Percentiles rank a stretch among this genome's conserved stretches.
Evolutionary conservation across 176 grass and related monocot species (phyloP).

Genomic region (Oryza glaberrima): DNA sequence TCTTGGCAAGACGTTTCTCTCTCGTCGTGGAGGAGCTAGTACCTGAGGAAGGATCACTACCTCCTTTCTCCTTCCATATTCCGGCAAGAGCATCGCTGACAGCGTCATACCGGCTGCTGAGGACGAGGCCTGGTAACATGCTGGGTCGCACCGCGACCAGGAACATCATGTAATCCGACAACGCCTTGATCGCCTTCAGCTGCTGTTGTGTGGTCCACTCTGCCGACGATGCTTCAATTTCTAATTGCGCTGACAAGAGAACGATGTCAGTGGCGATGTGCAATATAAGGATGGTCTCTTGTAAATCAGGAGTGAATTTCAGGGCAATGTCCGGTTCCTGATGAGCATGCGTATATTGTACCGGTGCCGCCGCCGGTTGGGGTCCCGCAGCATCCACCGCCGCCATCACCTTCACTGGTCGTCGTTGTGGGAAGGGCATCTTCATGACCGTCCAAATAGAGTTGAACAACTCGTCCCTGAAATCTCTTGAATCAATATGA

Average conservation of each 20-base stretch:
- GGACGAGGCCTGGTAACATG: neutral
- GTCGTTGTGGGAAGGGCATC: no score
- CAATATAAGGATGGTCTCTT: neutral
- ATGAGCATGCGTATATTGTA: no score
- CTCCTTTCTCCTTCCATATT: no score
- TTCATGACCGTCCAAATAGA: no score
- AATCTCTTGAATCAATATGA: no score
- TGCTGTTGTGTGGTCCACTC: no score
- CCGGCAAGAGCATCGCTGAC: neutral
- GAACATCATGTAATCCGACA: conserved; percentile 19
- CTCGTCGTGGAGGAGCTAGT: accelerated
- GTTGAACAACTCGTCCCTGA: no score
- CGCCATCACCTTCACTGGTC: no score
- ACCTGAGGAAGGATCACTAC: no score
- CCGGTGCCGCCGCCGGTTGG: no score
- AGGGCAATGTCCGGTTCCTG: neutral
- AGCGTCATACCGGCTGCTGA: neutral
- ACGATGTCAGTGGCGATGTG: conserved; percentile 7
- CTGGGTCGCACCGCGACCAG: neutral
- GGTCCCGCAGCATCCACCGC: no score
- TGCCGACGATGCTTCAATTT: neutral
- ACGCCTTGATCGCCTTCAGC: neutral
- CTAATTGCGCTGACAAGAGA: no score
- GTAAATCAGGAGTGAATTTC: neutral
- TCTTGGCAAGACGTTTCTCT: neutral